Evolutionary conservation across 306 rosid species (phyloP), one percentile per base, ranked within the genome.

Genomic region (Lathyrus tuberosus): DNA sequence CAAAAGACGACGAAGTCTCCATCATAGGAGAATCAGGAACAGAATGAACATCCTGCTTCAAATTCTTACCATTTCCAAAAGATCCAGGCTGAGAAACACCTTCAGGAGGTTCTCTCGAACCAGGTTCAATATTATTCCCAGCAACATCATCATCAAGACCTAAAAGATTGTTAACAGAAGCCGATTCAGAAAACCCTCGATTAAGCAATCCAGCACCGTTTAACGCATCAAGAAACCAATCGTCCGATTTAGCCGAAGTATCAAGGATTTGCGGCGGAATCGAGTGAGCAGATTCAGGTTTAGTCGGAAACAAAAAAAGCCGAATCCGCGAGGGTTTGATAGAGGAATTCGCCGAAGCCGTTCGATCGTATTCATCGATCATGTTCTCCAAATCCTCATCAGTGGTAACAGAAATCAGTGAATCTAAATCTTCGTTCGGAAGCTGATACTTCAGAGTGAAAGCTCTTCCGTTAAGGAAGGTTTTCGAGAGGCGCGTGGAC

Each of bases 281-380:
- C 14, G 96, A 90, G 30, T 94, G 98, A 35, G 91, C 35, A 38
- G 87, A 84, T 13, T 94, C 96, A n/a, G 97, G 97, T 64, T 79
- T 87, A 2, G 64, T 13, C 0, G 99, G 87, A 49, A 94, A 94
- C 5, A 94, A 80, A 10, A 94, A 94, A 43, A 94, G 80, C 3
- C 99, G 76, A 61, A 94, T 82, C 59, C 99, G 77, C 4, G 89
- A 89, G 73, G 97, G 95, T 65, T 86, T 88, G n/a, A 81, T 26
- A 0, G 89, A 26, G 0, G 90, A 78, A 65, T 69, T 71, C 0
- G 84, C 26, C 0, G 91, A 56, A 62, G 65, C 76, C 12, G 88
- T 94, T 15, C 99, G 95, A 74, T 94, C 99, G 65, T 88, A 94
- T 81, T 94, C 97, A 3, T 94, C 99, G 83, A 95, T 87, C 97